Percentiles rank a stretch among this genome's conserved stretches.
phyloP scores from a whole-genome alignment of 2,329 filamentous ascomycete genomes.

The Apiospora rasikravindrae region DNA sequence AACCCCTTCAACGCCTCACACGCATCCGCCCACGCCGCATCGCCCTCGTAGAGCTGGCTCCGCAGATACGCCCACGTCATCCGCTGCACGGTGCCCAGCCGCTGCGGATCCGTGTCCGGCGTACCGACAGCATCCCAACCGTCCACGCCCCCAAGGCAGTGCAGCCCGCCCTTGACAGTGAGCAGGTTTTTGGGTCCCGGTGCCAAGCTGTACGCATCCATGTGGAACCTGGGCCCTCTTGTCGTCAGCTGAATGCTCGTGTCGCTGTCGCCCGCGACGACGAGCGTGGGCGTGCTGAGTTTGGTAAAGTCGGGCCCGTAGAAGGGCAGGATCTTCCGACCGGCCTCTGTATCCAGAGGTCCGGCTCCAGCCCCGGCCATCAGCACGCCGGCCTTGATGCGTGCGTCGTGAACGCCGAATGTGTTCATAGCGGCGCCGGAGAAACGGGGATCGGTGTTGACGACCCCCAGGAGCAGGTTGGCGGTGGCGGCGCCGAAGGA shows the following conservation, averaged over 20 bases:
- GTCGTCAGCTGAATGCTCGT: slow-evolving; percentile 38
- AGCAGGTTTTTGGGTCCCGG: slow-evolving; percentile 43
- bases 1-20: slow-evolving; percentile 35
- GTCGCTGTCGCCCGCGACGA: slow-evolving; percentile 47
- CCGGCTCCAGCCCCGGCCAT: slow-evolving; percentile 40
- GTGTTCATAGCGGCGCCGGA: slow-evolving; percentile 24
- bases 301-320: slow-evolving; percentile 39
- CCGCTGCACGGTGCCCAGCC: slow-evolving; percentile 41
- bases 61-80: slow-evolving; percentile 46
- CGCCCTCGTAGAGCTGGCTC: slow-evolving; percentile 42
- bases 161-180: slow-evolving; percentile 38
- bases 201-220: slow-evolving; percentile 41
- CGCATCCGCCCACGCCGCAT: slow-evolving; percentile 39
- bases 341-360: slow-evolving; percentile 36
- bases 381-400: slow-evolving; percentile 45
- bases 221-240: slow-evolving; percentile 46
- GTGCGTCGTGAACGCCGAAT: slow-evolving; percentile 33
- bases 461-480: slow-evolving; percentile 41
- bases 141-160: slow-evolving; percentile 45
- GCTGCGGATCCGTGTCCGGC: slow-evolving; percentile 40
- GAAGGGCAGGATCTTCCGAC: slow-evolving; percentile 37
- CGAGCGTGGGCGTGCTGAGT: slow-evolving; percentile 42
- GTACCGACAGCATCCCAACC: slow-evolving; percentile 44
- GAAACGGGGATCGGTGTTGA: slow-evolving; percentile 40
- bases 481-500: slow-evolving; percentile 44